These are phyloP conservation scores for Talaromyces atroroseus DNA, from an alignment of 2,329 filamentous ascomycete species.

Conservation along the genomic window DNA sequence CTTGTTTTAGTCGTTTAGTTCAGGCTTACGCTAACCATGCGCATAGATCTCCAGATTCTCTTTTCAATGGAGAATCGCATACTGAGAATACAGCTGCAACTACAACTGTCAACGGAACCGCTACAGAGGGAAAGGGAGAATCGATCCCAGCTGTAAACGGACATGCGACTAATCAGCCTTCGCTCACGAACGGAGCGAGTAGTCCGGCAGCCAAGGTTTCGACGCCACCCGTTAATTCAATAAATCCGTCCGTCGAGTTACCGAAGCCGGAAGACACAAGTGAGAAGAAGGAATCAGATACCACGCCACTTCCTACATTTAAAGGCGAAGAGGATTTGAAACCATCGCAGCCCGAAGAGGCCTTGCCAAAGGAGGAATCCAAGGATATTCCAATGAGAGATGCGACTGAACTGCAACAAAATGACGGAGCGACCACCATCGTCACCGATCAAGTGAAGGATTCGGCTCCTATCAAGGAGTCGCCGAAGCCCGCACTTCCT, in stretches of 20 bases:
- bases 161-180: conserved; percentile 19
- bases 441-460: not conserved
- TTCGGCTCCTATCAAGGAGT: conserved; percentile 21
- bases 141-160: conserved; percentile 25
- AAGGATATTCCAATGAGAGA: conserved; percentile 1
- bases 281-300: not conserved
- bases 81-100: conserved; percentile 13
- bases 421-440: not conserved
- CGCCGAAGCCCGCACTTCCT: conserved; percentile 19
- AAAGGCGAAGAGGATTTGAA: conserved; percentile 4
- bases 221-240: conserved; percentile 29
- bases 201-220: conserved; percentile 14
- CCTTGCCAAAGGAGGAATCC: not conserved
- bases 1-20: not conserved
- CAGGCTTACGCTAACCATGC: conserved; percentile 16
- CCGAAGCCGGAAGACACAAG: not conserved
- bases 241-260: conserved; percentile 13
- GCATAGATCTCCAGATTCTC: conserved; percentile 20
- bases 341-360: not conserved
- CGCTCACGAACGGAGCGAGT: conserved; percentile 25
- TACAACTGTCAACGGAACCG: conserved; percentile 7
- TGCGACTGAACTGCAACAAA: not conserved
- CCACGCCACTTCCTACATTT: not conserved
- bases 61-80: conserved; percentile 22
- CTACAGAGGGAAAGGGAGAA: conserved; percentile 9